phyloP scores from a whole-genome alignment of 345 rosid genomes.

The Rhizophora apiculata region DNA sequence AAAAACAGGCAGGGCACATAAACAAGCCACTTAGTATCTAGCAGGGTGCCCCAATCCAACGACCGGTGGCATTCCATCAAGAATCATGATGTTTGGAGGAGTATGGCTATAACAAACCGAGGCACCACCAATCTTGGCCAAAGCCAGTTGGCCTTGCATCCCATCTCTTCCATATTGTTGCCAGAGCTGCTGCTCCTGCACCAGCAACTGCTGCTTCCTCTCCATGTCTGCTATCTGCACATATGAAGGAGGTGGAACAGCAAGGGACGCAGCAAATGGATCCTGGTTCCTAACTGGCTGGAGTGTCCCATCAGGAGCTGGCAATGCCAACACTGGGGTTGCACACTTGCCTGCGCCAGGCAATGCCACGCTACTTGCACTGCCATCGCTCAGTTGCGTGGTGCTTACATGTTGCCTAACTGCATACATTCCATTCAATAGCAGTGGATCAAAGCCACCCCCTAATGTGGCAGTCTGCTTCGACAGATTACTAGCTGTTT shows the following conservation, averaged over 20 bases:
- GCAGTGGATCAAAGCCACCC: constrained; percentile 23
- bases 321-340: constrained; percentile 23
- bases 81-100: constrained; percentile 12
- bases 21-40: neutral
- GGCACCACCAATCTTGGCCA: constrained; percentile 16
- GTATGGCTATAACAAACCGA: constrained; percentile 1
- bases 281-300: constrained; percentile 24
- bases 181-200: constrained; percentile 28
- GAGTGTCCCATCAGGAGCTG: constrained; percentile 25
- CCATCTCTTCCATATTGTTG: constrained; percentile 28
- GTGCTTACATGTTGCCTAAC: constrained; percentile 27
- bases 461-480: constrained; percentile 24
- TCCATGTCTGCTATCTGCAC: constrained; percentile 32
- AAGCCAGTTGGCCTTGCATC: constrained; percentile 24
- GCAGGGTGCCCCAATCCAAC: constrained; percentile 15
- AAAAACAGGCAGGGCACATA: neutral
- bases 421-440: constrained; percentile 27
- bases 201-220: constrained; percentile 26
- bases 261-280: constrained; percentile 26
- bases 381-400: constrained; percentile 16
- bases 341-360: constrained; percentile 11
- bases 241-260: constrained; percentile 32
- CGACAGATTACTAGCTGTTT: constrained; percentile 22
- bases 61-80: constrained; percentile 24
- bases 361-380: constrained; percentile 28